Base-by-base conservation (phyloP, 768 basidiomycete genomes). In the Hericium alpestre region DNA sequence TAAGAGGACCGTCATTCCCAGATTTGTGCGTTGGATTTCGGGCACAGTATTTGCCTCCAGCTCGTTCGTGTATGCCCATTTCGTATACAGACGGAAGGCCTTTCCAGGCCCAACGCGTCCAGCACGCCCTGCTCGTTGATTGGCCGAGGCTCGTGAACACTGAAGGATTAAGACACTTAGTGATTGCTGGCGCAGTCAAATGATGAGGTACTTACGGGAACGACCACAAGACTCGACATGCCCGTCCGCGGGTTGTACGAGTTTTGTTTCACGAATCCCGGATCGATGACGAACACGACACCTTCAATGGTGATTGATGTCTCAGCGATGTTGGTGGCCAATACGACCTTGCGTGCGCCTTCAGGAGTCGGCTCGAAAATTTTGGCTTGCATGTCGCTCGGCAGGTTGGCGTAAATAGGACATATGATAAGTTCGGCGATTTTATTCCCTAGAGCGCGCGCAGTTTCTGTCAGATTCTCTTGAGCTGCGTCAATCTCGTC, bases 251-350 rank as follows among this genome's bases (percentile, higher is more conserved):
- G 96, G 71, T 99, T 99, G 69, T 96, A 99, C 41, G 93, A 88
- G 69, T 99, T 98, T 68, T 99, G 96, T 75, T 99, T 99, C 64
- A 98, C 95, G 65, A 98, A 97, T 12, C 96, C 96, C 2, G 96
- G 96, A 69, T 99, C 96, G 62, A 99, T 98, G 41, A 99, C 96
- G 69, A 96, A 99, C 2, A 98, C 95, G 6, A 99, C 96, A 27
- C 96, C 96, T 55, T 98, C 96, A 63, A 99, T 99, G 8, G 96
- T 99, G 68, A 99, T 99, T 6, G 92, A 94, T 4, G 96, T 99
- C 72, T 99, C 96, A n/a, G 96, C 96, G 61, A 99, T 98, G 67
- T 99, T 99, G 20, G 96, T 99, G 3, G 96, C 96, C 27, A 99
- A 76, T 18, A 99, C 96, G 50, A 99, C 94, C 73, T 99, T 99